Evolutionary conservation across 2,329 filamentous ascomycete species (phyloP).

Genomic region (Aspergillus bombycis): DNA sequence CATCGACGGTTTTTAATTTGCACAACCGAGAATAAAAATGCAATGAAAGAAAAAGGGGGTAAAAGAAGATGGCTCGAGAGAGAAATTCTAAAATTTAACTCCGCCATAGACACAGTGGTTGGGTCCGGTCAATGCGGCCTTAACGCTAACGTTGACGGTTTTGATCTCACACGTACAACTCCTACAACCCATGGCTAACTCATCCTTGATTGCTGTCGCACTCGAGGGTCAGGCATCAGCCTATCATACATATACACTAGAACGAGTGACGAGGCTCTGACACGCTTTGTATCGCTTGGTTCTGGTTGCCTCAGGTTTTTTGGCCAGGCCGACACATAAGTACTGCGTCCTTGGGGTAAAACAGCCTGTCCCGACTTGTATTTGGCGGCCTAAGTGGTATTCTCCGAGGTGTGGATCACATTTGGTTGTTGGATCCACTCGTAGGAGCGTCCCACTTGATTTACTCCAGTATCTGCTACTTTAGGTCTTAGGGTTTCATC

Average conservation of each 20-base stretch:
- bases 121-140: not conserved
- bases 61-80: not conserved
- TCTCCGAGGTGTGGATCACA: not conserved
- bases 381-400: not conserved
- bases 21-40: not conserved
- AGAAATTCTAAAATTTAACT: not conserved
- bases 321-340: not conserved
- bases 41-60: not conserved
- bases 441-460: not conserved
- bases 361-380: not conserved
- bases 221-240: no score
- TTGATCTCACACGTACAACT: not conserved
- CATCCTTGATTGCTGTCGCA: no score
- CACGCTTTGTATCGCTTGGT: not conserved
- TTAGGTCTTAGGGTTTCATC: conserved; percentile 1
- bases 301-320: not conserved
- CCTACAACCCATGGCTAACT: not conserved
- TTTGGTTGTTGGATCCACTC: not conserved
- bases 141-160: not conserved
- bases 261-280: not conserved
- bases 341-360: not conserved
- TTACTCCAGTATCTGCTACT: not conserved
- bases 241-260: not conserved
- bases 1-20: not conserved
- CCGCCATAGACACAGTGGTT: not conserved